Conservation (phyloP, 1,139 yeast genomes). For the Candida freyschussii region DNA sequence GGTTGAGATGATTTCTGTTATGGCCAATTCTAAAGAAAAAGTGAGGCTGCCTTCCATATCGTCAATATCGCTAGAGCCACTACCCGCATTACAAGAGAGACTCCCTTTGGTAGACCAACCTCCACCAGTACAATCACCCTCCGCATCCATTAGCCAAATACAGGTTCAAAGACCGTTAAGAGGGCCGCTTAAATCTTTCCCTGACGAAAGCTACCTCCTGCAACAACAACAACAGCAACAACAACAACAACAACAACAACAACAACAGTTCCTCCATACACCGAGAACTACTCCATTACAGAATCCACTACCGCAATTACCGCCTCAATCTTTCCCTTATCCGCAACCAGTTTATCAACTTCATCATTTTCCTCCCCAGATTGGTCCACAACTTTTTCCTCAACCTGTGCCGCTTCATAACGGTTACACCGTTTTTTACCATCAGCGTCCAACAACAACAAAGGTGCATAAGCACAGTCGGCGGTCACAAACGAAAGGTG, state of each 20-base stretch:
- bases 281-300: conserved; percentile 1
- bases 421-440: no score
- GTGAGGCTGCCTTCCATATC: conserved; percentile 17
- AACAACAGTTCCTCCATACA: conserved; percentile 5
- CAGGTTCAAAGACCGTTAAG: conserved; percentile 7
- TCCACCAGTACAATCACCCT: neutral
- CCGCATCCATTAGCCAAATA: conserved; percentile 1
- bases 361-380: no score
- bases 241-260: neutral
- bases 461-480: neutral
- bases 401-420: no score
- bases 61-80: no score
- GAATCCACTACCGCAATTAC: neutral
- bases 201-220: conserved; percentile 1
- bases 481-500: conserved; percentile 3
- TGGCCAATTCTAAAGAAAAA: conserved; percentile 14
- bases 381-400: no score
- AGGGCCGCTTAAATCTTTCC: conserved; percentile 16
- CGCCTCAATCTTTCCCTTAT: conserved; percentile 1
- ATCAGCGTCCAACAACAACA: neutral
- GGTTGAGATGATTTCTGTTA: conserved; percentile 19
- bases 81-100: no score
- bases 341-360: conserved; percentile 1
- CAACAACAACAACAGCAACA: conserved; percentile 1
- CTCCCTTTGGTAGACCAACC: conserved; percentile 1